phyloP scores from a whole-genome alignment of 768 basidiomycete species.

The Boletus bicolor region DNA sequence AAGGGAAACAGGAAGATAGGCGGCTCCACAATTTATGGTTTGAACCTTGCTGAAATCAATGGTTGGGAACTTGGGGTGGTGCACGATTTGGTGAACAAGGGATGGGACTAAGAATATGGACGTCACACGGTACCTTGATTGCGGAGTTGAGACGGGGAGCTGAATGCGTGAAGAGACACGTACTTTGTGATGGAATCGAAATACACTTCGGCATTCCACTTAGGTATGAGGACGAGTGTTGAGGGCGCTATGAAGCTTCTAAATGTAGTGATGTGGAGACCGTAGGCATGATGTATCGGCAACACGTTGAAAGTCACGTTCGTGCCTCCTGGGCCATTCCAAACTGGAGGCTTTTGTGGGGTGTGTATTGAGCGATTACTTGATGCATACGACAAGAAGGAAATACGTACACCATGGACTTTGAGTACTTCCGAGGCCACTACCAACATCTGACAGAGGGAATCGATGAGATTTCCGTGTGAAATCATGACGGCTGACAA shows the following conservation, averaged over 20 bases:
- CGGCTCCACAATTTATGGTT: constrained; percentile 51
- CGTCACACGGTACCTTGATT: constrained; percentile 52
- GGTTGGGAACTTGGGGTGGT: constrained; percentile 43
- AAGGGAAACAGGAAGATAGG: constrained; percentile 62
- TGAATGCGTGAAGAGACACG: constrained; percentile 9
- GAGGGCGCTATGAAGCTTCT: constrained; percentile 42
- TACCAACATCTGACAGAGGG: constrained; percentile 39
- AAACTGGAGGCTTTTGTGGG: constrained; percentile 35
- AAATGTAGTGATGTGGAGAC: constrained; percentile 51
- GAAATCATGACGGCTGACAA: constrained; percentile 66
- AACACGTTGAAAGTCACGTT: constrained; percentile 55
- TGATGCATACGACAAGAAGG: too few relatives aligned
- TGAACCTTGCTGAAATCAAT: constrained; percentile 53
- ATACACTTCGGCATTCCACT: constrained; percentile 55
- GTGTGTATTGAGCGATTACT: too few relatives aligned
- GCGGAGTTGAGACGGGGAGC: background rate
- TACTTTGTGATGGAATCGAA: constrained; percentile 60
- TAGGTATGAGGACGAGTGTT: constrained; percentile 54
- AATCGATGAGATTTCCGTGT: constrained; percentile 57
- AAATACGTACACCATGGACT: constrained; percentile 38
- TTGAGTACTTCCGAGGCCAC: constrained; percentile 29
- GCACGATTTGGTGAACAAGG: constrained; percentile 59
- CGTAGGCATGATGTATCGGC: constrained; percentile 69
- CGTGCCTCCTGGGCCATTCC: constrained; percentile 41
- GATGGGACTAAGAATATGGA: constrained; percentile 56